A percentile compares a stretch with the other conserved stretches of the same genome.
Evolutionary conservation across 768 basidiomycete genomes (phyloP).

Genomic region (Lactarius tabidus): DNA sequence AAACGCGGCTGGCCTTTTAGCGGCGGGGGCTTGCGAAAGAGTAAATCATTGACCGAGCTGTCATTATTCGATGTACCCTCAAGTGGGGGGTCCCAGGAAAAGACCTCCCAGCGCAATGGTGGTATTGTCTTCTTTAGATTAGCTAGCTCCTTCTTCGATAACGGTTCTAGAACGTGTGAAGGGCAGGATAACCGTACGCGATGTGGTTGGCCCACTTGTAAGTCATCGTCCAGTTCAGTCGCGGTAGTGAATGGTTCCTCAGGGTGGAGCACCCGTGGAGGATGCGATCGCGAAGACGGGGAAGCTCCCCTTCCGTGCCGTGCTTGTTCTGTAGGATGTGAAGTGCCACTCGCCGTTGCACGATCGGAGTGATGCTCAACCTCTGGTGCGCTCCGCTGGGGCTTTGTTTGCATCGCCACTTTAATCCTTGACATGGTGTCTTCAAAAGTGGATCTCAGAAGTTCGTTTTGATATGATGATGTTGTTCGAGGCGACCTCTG

Average conservation of each 20-base stretch:
- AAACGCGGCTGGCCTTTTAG: constrained; percentile 36
- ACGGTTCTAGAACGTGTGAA: constrained; percentile 40
- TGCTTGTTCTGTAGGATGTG: constrained; percentile 3
- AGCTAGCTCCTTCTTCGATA: constrained; percentile 47
- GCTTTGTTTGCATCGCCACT: constrained; percentile 71
- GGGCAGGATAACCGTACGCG: constrained; percentile 49
- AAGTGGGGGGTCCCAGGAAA: constrained; percentile 69
- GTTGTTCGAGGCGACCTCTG: constrained; percentile 30
- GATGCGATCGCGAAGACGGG: not conserved
- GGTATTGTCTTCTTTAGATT: constrained; percentile 38
- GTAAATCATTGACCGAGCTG: constrained; percentile 57
- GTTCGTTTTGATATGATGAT: constrained; percentile 42
- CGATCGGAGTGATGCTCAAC: constrained; percentile 27
- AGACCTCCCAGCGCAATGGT: constrained; percentile 55
- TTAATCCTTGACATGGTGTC: constrained; percentile 85
- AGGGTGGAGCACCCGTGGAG: constrained; percentile 8
- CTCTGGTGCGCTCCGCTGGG: constrained; percentile 37
- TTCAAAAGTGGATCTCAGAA: constrained; percentile 66
- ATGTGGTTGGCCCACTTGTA: constrained; percentile 7
- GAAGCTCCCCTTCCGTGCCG: constrained; percentile 11
- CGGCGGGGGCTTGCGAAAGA: constrained; percentile 48
- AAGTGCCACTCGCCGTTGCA: not conserved
- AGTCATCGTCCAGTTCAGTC: constrained; percentile 29
- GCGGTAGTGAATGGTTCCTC: constrained; percentile 24
- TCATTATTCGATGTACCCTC: constrained; percentile 59